Percentiles rank a stretch among this genome's conserved stretches.
Evolutionary conservation across 2,329 filamentous ascomycete genomes (phyloP).

Genomic region (Amauroascus niger): DNA sequence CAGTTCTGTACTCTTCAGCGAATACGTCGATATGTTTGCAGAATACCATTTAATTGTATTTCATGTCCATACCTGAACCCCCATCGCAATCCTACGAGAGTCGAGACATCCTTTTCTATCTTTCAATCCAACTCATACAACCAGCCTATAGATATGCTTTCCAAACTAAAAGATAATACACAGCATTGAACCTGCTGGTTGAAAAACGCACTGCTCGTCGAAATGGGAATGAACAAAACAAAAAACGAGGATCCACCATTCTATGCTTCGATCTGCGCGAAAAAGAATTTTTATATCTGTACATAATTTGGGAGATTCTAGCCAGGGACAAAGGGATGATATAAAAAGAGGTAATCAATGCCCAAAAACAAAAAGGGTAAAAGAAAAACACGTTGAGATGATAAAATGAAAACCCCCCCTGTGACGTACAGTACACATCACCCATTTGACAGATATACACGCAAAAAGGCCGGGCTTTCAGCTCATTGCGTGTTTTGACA

Average conservation of each 20-base stretch:
- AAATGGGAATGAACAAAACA: not conserved
- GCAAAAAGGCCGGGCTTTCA: not conserved
- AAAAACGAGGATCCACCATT: not conserved
- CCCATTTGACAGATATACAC: conserved; percentile 2
- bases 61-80: too few relatives aligned
- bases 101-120: too few relatives aligned
- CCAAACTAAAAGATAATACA: not conserved
- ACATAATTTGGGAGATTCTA: conserved; percentile 8
- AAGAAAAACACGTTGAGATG: not conserved
- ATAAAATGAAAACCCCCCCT: not conserved
- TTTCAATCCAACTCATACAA: too few relatives aligned
- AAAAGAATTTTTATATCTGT: conserved; percentile 2
- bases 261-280: not conserved
- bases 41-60: too few relatives aligned
- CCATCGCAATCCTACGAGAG: too few relatives aligned
- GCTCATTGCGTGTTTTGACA: conserved; percentile 1
- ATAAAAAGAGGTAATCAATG: not conserved
- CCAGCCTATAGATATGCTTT: not conserved
- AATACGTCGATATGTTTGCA: too few relatives aligned
- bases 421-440: conserved; percentile 1
- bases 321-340: not conserved
- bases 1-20: too few relatives aligned
- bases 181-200: too few relatives aligned
- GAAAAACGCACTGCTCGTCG: too few relatives aligned
- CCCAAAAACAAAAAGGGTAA: not conserved